phyloP scores from a whole-genome alignment of 768 basidiomycete genomes.

The Nidula microcarpa region DNA sequence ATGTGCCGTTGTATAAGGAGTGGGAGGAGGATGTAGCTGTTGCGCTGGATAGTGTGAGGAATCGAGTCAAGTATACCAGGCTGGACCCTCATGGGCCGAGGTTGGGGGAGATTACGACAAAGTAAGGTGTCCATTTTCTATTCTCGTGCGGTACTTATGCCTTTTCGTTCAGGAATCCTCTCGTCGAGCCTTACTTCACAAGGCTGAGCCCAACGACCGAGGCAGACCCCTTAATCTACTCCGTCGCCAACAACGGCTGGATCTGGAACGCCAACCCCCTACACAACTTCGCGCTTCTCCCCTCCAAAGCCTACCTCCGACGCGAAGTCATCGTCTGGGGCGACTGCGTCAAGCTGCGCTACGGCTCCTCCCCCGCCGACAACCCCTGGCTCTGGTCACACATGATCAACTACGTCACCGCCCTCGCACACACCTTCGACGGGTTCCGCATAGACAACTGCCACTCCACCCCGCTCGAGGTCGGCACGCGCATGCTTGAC shows the following conservation, averaged over 20 bases:
- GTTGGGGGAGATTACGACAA: slow-evolving; percentile 70
- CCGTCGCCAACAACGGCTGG: slow-evolving; percentile 98
- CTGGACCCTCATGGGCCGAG: slow-evolving; percentile 83
- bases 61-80: slow-evolving; percentile 75
- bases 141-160: not conserved
- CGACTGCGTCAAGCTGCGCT: slow-evolving; percentile 97
- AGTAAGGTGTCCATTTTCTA: slow-evolving; percentile 43
- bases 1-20: slow-evolving; percentile 83
- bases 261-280: slow-evolving; percentile 97
- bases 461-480: slow-evolving; percentile 93
- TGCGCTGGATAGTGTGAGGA: slow-evolving; percentile 72
- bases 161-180: slow-evolving; percentile 54
- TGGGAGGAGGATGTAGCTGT: slow-evolving; percentile 81
- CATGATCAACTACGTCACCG: slow-evolving; percentile 81
- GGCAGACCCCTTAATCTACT: slow-evolving; percentile 56
- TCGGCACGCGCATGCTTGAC: slow-evolving; percentile 95
- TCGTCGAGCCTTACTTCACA: slow-evolving; percentile 93
- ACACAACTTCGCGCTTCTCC: slow-evolving; percentile 87
- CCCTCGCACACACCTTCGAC: slow-evolving; percentile 81
- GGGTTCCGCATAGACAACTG: slow-evolving; percentile 99
- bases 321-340: slow-evolving; percentile 98
- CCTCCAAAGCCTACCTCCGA: slow-evolving; percentile 92
- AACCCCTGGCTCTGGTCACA: slow-evolving; percentile 96
- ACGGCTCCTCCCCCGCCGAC: slow-evolving; percentile 72
- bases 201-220: slow-evolving; percentile 49